Percentiles rank a stretch among this genome's conserved stretches.
Conservation (phyloP, 2,329 filamentous ascomycete genomes). For the Colletotrichum sp. region DNA sequence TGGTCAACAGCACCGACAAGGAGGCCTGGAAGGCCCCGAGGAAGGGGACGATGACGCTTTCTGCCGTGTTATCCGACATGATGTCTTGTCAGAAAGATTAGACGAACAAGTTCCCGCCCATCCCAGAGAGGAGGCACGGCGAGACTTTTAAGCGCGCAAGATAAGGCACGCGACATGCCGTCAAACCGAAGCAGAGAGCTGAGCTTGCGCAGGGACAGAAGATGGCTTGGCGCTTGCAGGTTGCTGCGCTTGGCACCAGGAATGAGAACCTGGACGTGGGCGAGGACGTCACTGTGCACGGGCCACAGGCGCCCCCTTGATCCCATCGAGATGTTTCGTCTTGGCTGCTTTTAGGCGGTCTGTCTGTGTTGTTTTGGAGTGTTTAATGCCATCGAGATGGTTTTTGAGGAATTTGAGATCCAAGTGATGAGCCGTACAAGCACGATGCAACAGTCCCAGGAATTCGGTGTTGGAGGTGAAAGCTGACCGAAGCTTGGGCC, state of each 20-base stretch:
- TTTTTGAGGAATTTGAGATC: not conserved
- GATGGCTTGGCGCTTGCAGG: not conserved
- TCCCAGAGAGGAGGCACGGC: not conserved
- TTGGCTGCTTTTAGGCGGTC: not conserved
- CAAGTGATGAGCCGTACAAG: not conserved
- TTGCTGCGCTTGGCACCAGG: slow-evolving; percentile 3
- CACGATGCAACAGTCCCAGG: not conserved
- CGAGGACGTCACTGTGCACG: slow-evolving; percentile 16
- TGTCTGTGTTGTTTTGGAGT: not conserved
- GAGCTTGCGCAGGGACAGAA: not conserved
- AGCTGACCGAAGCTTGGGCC: not conserved
- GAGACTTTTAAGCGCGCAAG: not conserved
- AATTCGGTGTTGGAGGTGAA: not conserved
- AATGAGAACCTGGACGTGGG: not conserved
- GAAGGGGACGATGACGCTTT: slow-evolving; percentile 38
- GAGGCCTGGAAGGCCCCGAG: slow-evolving; percentile 50
- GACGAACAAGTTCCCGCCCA: not conserved
- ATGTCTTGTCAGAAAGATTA: not conserved
- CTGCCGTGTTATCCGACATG: slow-evolving; percentile 12
- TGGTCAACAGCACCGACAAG: slow-evolving; percentile 50
- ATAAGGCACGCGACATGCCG: not conserved
- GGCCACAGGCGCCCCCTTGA: not conserved
- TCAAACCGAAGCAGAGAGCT: not conserved
- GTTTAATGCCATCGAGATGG: not conserved
- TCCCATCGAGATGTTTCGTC: not conserved